phyloP scores from a whole-genome alignment of 2,329 filamentous ascomycete genomes.

The Emmonsiellopsis sp. region DNA sequence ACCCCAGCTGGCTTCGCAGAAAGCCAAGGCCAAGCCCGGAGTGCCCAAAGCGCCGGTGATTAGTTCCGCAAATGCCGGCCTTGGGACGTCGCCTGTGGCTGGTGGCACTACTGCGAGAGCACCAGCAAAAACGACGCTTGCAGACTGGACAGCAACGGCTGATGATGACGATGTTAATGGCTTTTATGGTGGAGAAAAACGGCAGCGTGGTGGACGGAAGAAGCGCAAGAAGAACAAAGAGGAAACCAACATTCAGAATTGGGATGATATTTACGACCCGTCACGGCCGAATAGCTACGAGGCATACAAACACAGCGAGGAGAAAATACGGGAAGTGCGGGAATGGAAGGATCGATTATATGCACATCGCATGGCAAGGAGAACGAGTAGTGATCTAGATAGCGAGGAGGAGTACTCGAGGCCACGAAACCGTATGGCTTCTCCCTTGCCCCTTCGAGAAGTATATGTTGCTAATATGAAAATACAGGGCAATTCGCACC shows the following conservation, averaged over 20 bases:
- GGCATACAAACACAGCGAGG: constrained; percentile 75
- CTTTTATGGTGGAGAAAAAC: constrained; percentile 58
- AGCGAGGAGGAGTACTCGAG: constrained; percentile 41
- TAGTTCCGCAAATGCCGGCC: constrained; percentile 10
- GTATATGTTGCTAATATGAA: constrained; percentile 9
- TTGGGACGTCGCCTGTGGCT: constrained; percentile 16
- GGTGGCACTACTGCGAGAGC: constrained; percentile 32
- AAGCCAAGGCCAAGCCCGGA: constrained; percentile 53
- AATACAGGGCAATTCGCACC: constrained; percentile 41
- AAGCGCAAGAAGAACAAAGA: constrained; percentile 67
- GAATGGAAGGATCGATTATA: constrained; percentile 83
- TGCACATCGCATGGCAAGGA: constrained; percentile 52
- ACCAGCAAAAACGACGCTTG: constrained; percentile 58
- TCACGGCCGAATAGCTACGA: constrained; percentile 73
- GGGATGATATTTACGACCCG: constrained; percentile 88
- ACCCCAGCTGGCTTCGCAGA: constrained; percentile 56
- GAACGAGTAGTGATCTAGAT: constrained; percentile 36
- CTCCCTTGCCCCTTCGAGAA: constrained; percentile 8
- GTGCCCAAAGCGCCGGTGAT: constrained; percentile 41
- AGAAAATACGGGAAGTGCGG: constrained; percentile 66
- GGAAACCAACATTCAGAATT: constrained; percentile 54
- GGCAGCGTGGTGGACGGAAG: constrained; percentile 66
- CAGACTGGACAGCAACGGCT: constrained; percentile 68
- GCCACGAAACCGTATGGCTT: constrained; percentile 36
- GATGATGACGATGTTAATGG: constrained; percentile 70